phyloP scores from a whole-genome alignment of 768 basidiomycete species.

The Psilocybe cubensis region DNA sequence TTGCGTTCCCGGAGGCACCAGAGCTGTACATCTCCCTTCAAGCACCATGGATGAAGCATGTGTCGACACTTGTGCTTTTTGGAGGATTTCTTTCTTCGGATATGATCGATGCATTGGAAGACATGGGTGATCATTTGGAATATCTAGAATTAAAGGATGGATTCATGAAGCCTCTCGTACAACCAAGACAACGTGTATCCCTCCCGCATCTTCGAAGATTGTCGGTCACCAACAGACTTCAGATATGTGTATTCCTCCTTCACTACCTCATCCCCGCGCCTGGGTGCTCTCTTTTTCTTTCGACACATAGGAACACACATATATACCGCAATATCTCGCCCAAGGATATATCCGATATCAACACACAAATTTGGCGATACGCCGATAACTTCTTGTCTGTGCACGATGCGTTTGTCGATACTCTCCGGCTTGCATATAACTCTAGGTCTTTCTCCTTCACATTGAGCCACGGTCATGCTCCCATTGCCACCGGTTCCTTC shows the following conservation, averaged over 20 bases:
- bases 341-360: neutral
- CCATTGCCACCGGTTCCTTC: neutral
- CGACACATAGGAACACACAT: neutral
- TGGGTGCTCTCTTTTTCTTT: neutral
- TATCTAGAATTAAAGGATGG: neutral
- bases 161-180: neutral
- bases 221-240: neutral
- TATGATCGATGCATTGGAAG: neutral
- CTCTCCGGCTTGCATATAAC: neutral
- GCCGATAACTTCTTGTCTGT: neutral
- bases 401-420: neutral
- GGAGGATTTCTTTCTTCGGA: no score
- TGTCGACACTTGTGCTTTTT: neutral
- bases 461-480: neutral
- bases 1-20: no score
- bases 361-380: neutral
- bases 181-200: neutral
- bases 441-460: neutral
- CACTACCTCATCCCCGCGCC: neutral
- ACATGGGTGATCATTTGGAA: no score
- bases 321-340: neutral
- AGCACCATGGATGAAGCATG: no score
- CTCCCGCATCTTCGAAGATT: neutral
- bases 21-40: no score
- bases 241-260: neutral